These are phyloP conservation scores for Suillus lakei DNA, from an alignment of 768 basidiomycete species.

Conservation along the genomic window DNA sequence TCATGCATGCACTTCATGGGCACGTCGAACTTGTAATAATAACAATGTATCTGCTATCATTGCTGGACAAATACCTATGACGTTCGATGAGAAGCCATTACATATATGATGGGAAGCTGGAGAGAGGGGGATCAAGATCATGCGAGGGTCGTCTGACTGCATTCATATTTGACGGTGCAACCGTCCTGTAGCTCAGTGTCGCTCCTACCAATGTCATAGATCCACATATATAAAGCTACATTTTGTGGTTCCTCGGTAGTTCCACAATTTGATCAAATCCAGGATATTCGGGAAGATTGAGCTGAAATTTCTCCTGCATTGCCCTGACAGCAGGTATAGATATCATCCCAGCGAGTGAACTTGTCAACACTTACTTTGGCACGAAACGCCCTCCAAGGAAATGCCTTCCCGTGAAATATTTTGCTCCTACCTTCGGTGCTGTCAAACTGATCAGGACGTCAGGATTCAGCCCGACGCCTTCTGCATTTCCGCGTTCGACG, in stretches of 20 bases:
- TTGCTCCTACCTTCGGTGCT: slow-evolving; percentile 90
- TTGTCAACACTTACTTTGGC: slow-evolving; percentile 63
- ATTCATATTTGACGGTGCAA: background rate
- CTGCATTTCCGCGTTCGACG: slow-evolving; percentile 75
- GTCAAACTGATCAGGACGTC: slow-evolving; percentile 90
- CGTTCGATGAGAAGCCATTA: background rate
- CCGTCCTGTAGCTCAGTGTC: too few relatives aligned
- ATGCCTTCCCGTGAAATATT: slow-evolving; percentile 77
- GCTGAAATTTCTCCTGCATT: slow-evolving; percentile 71
- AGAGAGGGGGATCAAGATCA: background rate
- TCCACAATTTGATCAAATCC: slow-evolving; percentile 87
- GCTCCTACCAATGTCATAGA: background rate
- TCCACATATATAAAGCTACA: background rate
- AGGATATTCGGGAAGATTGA: slow-evolving; percentile 85
- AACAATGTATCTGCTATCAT: background rate
- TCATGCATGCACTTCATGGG: background rate
- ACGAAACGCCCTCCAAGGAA: slow-evolving; percentile 95
- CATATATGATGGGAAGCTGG: background rate
- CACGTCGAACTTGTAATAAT: background rate
- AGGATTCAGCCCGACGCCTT: slow-evolving; percentile 64
- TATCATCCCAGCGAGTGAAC: background rate
- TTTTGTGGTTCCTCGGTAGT: slow-evolving; percentile 36
- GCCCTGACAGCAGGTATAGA: slow-evolving; percentile 45
- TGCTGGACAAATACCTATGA: background rate
- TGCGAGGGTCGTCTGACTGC: background rate